These are phyloP conservation scores for Leccinum uliginosum DNA, from an alignment of 768 basidiomycete species.

Conservation along the genomic window DNA sequence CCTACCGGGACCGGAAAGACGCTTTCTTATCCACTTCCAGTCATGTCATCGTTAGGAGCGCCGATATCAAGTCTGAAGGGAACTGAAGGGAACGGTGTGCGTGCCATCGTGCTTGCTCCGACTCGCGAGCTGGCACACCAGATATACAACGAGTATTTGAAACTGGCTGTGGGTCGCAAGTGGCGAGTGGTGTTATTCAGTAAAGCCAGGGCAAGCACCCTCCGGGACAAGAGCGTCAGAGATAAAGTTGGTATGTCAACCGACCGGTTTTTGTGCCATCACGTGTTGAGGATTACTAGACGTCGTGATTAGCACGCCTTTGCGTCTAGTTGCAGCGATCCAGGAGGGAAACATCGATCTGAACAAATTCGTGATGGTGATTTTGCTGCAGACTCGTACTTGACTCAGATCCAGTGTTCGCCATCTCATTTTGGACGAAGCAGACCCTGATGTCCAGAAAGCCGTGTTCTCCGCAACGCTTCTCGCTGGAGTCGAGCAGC, in stretches of 20 bases:
- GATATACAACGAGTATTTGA: constrained; percentile 86
- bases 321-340: constrained; percentile 80
- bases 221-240: constrained; percentile 65
- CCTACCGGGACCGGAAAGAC: constrained; percentile 99
- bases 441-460: constrained; percentile 74
- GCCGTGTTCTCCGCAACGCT: constrained; percentile 94
- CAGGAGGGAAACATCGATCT: constrained; percentile 63
- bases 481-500: constrained; percentile 80
- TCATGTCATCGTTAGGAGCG: constrained; percentile 55
- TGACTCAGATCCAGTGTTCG: constrained; percentile 54
- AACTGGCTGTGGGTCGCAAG: constrained; percentile 73
- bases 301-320: constrained; percentile 87
- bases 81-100: constrained; percentile 52
- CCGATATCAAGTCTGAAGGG: constrained; percentile 49
- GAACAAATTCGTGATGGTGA: constrained; percentile 53
- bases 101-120: constrained; percentile 82
- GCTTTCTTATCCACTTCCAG: constrained; percentile 82
- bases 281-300: constrained; percentile 43
- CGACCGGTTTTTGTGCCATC: neutral
- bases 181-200: constrained; percentile 82
- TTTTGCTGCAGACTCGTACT: neutral
- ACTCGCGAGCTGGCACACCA: constrained; percentile 96
- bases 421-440: constrained; percentile 86
- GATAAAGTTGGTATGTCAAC: constrained; percentile 67
- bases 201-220: constrained; percentile 83